Evolutionary conservation across 2,329 filamentous ascomycete genomes (phyloP), one percentile per base, ranked within the genome.

Genomic region (Diaporthe nobilis): DNA sequence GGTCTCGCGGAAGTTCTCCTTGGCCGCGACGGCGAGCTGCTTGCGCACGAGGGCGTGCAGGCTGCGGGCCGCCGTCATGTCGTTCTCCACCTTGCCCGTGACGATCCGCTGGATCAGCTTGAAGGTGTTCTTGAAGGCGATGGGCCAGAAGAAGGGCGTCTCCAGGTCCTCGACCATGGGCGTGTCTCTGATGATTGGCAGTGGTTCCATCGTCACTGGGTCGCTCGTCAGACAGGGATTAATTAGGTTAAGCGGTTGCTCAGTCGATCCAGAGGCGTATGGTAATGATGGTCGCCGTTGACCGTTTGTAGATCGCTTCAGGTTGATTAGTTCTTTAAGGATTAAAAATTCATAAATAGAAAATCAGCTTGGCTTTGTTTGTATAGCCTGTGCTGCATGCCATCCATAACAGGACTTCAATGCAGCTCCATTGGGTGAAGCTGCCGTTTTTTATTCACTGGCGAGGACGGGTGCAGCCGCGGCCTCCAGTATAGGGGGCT

Each of bases 71-170:
- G 75, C 75, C 15, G 72, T 72, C 75, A 82, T 77, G 71, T 81
- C 79, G 47, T 80, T 73, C 51, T 81, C 79, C 47, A 83, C 73
- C 47, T 78, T 68, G 72, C 79, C 81, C 77, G 79, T 75, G 31
- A 77, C 78, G 75, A 82, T 77, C 67, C 80, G 81, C 17, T 78
- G 78, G 12, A 80, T 47, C 2, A 79, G 78, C 31, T 76, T 79
- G 75, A 79, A 81, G 15, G 78, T 75, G 39, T 80, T 81, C n/a
- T 78, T 77, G 51, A 70, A 77, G 68, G 53, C 71, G 37, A 75
- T 71, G 22, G 75, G 75, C 75, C 75, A 77, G 75, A 75, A 77
- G 42, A 75, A 47, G n/a, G 75, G 75, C 34, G 73, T 73, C 37
- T 68, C 68, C 2, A 77, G 75, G 47, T 77, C 70, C 39, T 77